Percentiles rank a stretch among this genome's conserved stretches.
phyloP scores from a whole-genome alignment of 2,329 filamentous ascomycete species.

The Purpureocillium takamizusanense region DNA sequence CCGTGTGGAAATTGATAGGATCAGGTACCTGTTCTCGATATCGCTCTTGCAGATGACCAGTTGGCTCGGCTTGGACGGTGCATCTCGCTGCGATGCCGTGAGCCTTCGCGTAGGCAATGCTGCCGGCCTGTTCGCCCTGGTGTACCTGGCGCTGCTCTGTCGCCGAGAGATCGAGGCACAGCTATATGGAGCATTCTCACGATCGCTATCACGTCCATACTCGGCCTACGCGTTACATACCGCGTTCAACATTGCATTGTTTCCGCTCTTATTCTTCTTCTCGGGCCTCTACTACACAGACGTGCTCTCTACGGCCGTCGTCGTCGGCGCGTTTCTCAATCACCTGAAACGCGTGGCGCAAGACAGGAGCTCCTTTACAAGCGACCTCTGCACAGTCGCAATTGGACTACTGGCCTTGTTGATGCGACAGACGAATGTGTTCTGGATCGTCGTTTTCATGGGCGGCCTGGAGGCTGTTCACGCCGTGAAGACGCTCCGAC shows the following conservation, averaged over 20 bases:
- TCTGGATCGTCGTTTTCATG: conserved; percentile 81
- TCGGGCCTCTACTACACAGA: conserved; percentile 94
- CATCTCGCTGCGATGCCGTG: conserved; percentile 15
- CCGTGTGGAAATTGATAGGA: no score
- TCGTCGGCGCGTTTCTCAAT: conserved; percentile 59
- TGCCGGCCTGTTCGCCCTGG: conserved; percentile 27
- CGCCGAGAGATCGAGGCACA: conserved; percentile 42
- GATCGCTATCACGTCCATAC: conserved; percentile 10
- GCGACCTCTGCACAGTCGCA: conserved; percentile 34
- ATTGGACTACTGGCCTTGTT: conserved; percentile 58
- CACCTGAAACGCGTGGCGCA: conserved; percentile 36
- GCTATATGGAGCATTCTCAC: conserved; percentile 16
- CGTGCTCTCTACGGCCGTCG: conserved; percentile 67
- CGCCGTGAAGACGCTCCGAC: conserved; percentile 35
- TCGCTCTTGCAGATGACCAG: conserved; percentile 14
- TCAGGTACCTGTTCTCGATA: conserved; percentile 37
- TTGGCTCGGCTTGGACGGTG: conserved; percentile 3
- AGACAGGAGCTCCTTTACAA: conserved; percentile 21
- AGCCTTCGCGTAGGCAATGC: conserved; percentile 41
- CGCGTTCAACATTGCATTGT: conserved; percentile 72
- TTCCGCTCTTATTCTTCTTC: conserved; percentile 93
- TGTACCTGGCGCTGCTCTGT: conserved; percentile 38
- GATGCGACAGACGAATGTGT: conserved; percentile 93
- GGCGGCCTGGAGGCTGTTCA: conserved; percentile 51
- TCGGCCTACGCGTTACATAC: conserved; percentile 45